A percentile compares a stretch with the other conserved stretches of the same genome.
These are phyloP conservation scores for Fusarium sp. DNA, from an alignment of 2,329 filamentous ascomycete genomes.

Conservation along the genomic window DNA sequence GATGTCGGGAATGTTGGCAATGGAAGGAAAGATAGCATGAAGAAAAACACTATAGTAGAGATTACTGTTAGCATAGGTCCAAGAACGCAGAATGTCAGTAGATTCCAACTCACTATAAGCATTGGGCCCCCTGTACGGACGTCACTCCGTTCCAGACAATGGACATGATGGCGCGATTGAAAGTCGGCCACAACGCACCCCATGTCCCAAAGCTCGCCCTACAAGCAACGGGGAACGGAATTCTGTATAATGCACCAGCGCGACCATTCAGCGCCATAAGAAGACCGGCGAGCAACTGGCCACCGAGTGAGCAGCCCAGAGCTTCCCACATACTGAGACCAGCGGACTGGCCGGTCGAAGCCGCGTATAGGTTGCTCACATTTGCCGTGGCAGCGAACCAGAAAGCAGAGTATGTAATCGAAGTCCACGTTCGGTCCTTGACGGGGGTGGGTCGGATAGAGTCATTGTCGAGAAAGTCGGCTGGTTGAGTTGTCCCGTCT, in stretches of 20 bases:
- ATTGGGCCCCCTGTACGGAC: slow-evolving; percentile 16
- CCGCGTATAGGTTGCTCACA: slow-evolving; percentile 1
- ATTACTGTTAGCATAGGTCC: rapidly evolving
- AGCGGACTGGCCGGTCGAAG: slow-evolving; percentile 3
- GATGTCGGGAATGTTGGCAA: slow-evolving; percentile 11
- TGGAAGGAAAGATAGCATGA: slow-evolving; percentile 12
- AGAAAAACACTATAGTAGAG: slow-evolving; percentile 1
- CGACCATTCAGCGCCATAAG: slow-evolving; percentile 19
- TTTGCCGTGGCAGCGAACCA: slow-evolving; percentile 11
- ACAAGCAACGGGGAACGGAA: slow-evolving; percentile 13
- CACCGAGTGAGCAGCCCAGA: slow-evolving; percentile 6
- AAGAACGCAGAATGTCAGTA: rapidly evolving
- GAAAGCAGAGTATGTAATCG: slow-evolving; percentile 11
- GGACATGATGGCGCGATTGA: slow-evolving; percentile 12
- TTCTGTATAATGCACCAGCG: slow-evolving; percentile 5
- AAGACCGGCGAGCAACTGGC: slow-evolving; percentile 9
- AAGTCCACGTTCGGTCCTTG: slow-evolving; percentile 18
- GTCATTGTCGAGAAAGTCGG: slow-evolving; percentile 21
- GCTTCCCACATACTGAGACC: slow-evolving; percentile 13
- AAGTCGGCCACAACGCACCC: slow-evolving; percentile 18
- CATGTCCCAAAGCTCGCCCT: slow-evolving; percentile 16
- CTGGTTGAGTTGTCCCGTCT: not conserved
- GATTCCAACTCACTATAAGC: slow-evolving; percentile 2
- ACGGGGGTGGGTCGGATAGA: slow-evolving; percentile 12
- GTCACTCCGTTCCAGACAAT: slow-evolving; percentile 23